Evolutionary conservation across 2,329 filamentous ascomycete genomes (phyloP).

Genomic region (Diaporthe sp.): DNA sequence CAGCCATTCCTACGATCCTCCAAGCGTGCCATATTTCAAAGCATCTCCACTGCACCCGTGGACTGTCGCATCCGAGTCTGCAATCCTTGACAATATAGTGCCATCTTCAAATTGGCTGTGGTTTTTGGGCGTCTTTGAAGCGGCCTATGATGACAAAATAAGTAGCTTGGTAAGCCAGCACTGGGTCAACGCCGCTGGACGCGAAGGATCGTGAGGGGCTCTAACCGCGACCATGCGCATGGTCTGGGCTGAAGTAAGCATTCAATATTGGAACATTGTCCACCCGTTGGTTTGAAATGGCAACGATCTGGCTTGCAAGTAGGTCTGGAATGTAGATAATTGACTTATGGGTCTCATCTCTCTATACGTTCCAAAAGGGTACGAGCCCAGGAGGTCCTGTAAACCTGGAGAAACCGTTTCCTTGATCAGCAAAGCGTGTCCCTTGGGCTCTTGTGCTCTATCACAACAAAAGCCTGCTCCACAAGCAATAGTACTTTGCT

Average conservation of each 20-base stretch:
- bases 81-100: neutral
- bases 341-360: neutral
- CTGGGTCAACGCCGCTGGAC: neutral
- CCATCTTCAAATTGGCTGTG: neutral
- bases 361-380: neutral
- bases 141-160: conserved; percentile 5
- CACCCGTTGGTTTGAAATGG: neutral
- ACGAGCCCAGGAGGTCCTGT: neutral
- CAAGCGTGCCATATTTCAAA: conserved; percentile 3
- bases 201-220: neutral
- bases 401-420: neutral
- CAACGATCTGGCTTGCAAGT: neutral
- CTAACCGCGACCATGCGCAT: neutral
- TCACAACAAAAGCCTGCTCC: neutral
- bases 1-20: neutral
- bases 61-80: neutral
- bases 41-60: neutral
- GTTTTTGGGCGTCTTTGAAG: neutral
- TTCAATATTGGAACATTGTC: neutral
- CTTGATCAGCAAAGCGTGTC: neutral
- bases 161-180: conserved; percentile 13
- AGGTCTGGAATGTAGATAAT: neutral
- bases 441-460: neutral
- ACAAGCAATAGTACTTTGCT: too few relatives aligned
- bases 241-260: neutral